Percentiles rank a stretch among this genome's conserved stretches.
These are phyloP conservation scores for Pichia cephalocereana DNA, from an alignment of 805 yeast genomes.

Conservation along the genomic window DNA sequence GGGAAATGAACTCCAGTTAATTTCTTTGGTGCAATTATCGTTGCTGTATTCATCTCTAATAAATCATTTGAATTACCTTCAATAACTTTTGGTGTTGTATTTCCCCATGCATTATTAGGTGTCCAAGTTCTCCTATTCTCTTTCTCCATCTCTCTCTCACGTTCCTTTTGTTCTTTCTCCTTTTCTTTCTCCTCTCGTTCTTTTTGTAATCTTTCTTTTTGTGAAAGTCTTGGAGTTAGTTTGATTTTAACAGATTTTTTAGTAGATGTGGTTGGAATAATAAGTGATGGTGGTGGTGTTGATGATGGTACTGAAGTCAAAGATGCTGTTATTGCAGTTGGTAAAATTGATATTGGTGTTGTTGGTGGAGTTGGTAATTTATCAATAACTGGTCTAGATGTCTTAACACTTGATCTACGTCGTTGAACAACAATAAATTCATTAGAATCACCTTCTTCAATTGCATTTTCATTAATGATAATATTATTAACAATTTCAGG, in stretches of 20 bases:
- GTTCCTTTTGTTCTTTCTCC: conserved; percentile 10
- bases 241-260: neutral
- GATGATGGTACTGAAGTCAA: too few relatives aligned
- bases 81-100: conserved; percentile 8
- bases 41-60: conserved; percentile 7
- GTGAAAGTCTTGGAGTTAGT: conserved; percentile 10
- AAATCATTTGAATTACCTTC: neutral
- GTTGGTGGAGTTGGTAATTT: neutral
- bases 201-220: conserved; percentile 13
- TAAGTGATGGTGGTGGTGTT: neutral
- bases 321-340: conserved; percentile 13
- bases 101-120: conserved; percentile 7
- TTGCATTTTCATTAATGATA: conserved; percentile 6
- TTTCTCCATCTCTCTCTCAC: neutral
- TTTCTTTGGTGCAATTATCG: conserved; percentile 36
- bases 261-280: neutral
- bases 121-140: neutral
- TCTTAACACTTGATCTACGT: conserved; percentile 12
- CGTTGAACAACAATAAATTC: conserved; percentile 28
- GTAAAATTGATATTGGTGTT: too few relatives aligned
- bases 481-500: too few relatives aligned
- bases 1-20: conserved; percentile 15
- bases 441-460: conserved; percentile 21
- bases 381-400: neutral
- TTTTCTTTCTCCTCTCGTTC: conserved; percentile 10